Percentiles rank a stretch among this genome's conserved stretches.
phyloP scores from a whole-genome alignment of 805 yeast species.

The Candida broadrunensis region DNA sequence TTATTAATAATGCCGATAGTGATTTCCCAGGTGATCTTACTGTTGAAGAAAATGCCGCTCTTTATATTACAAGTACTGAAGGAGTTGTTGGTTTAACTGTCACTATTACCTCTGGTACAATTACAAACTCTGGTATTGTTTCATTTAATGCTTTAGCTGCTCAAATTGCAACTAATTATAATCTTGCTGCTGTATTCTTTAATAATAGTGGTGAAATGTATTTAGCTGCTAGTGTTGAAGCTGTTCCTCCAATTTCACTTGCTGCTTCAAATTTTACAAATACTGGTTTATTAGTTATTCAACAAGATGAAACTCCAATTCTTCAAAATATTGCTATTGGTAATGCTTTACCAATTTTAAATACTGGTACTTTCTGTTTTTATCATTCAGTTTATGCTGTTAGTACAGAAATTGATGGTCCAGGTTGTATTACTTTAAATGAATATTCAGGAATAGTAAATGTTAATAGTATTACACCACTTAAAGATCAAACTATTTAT shows the following conservation, averaged over 20 bases:
- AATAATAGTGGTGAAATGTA: slow-evolving; percentile 19
- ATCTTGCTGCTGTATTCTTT: slow-evolving; percentile 11
- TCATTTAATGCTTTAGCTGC: slow-evolving; percentile 10
- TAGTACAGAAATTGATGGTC: slow-evolving; percentile 14
- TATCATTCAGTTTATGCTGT: slow-evolving; percentile 16
- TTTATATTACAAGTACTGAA: slow-evolving; percentile 12
- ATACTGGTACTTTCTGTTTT: slow-evolving; percentile 24
- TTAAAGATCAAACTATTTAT: slow-evolving; percentile 11
- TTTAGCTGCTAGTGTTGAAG: slow-evolving; percentile 15
- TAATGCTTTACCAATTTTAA: slow-evolving; percentile 13
- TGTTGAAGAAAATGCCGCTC: slow-evolving; percentile 10
- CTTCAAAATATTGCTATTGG: background rate
- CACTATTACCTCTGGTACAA: slow-evolving; percentile 10
- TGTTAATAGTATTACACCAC: slow-evolving; percentile 8
- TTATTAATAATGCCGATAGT: slow-evolving; percentile 10
- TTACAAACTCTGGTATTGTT: background rate
- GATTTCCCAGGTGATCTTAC: slow-evolving; percentile 10
- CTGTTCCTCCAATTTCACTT: slow-evolving; percentile 9
- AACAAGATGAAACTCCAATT: slow-evolving; percentile 2
- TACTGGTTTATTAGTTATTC: slow-evolving; percentile 13
- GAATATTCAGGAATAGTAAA: slow-evolving; percentile 6
- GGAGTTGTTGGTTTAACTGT: slow-evolving; percentile 11
- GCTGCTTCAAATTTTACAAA: slow-evolving; percentile 11
- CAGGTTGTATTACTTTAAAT: slow-evolving; percentile 20
- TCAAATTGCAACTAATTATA: slow-evolving; percentile 3